Conservation (phyloP, 148 eudicot species). For the Amaranthus cruentus region DNA sequence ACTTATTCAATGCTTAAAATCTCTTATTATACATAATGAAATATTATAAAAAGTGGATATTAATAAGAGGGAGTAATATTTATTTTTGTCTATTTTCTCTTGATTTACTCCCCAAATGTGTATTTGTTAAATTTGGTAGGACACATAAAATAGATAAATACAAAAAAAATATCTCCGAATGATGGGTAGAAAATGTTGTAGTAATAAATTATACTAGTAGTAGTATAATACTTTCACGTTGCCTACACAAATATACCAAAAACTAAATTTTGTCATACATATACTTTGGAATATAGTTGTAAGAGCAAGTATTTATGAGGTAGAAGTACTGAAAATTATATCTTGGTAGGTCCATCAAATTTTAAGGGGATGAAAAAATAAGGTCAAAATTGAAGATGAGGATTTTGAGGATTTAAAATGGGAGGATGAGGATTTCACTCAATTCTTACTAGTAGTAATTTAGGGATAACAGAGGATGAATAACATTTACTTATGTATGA, state of each 20-base stretch:
- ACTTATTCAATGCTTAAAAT: too few species aligned
- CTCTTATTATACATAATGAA: too few species aligned
- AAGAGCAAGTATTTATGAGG: neutral
- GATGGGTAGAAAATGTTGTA: constrained; percentile 5
- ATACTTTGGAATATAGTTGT: neutral
- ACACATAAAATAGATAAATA: neutral
- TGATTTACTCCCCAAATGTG: too few species aligned
- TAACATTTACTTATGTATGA: too few species aligned
- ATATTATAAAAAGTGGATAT: too few species aligned
- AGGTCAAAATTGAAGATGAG: neutral
- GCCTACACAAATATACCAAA: constrained; percentile 4
- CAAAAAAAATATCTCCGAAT: neutral
- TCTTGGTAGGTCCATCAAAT: neutral
- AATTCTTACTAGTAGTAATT: too few species aligned
- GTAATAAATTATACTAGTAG: neutral
- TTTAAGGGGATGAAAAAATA: neutral
- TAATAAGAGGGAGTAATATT: too few species aligned
- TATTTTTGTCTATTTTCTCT: too few species aligned
- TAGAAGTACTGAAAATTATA: neutral
- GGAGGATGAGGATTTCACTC: too few species aligned
- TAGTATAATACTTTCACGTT: neutral
- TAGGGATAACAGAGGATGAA: too few species aligned
- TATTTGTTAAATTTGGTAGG: too few species aligned
- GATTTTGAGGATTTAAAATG: too few species aligned
- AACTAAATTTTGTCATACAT: constrained; percentile 1